Base-by-base conservation (phyloP, 129 eudicot species). In the Flaveria robusta region DNA sequence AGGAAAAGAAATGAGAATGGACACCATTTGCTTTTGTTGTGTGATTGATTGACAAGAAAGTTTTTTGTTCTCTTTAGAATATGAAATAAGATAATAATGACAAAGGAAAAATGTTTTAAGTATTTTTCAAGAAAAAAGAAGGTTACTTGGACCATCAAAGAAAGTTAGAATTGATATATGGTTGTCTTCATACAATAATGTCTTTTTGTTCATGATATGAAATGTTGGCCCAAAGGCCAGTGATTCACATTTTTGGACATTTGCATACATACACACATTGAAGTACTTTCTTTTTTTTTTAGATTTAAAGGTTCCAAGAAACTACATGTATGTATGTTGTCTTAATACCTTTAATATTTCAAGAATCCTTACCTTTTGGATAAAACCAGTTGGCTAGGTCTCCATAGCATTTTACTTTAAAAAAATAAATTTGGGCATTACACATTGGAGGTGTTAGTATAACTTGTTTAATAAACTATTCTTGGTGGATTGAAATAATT, bases 1-100 rank as follows among this genome's bases (percentile, higher is more conserved):
- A 79, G 79, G 59, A 79, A 66, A 68, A 19, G 75, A 67, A 74
- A 66, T 74, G 64, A 80, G 84, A 80, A 66, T 74, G 72, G 84
- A 80, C 84, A 80, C 84, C 84, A 80, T 80, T 74, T 80, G 50
- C 75, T 80, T 67, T 80, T 66, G 84, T 78, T 80, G 31, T 43
- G 59, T 80, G 54, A 74, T 80, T 80, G 84, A 74, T 66, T 74
- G 84, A 73, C 84, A 74, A 55, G 71, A 80, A 74, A 80, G 74
- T 65, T 55, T 34, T 54, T 74, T 80, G 84, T 80, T 74, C 23
- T 67, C 79, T 66, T 52, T 74, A 80, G 70, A 72, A 29, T 6
- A 62, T 27, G 67, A 66, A 66, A 51, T 47, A 22, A 37, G 26
- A 34, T 27, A 63, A 75, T 50, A 29, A 47, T 29, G 31, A 19